Evolutionary conservation across 306 rosid genomes (phyloP).

Genomic region (Pyrus communis): DNA sequence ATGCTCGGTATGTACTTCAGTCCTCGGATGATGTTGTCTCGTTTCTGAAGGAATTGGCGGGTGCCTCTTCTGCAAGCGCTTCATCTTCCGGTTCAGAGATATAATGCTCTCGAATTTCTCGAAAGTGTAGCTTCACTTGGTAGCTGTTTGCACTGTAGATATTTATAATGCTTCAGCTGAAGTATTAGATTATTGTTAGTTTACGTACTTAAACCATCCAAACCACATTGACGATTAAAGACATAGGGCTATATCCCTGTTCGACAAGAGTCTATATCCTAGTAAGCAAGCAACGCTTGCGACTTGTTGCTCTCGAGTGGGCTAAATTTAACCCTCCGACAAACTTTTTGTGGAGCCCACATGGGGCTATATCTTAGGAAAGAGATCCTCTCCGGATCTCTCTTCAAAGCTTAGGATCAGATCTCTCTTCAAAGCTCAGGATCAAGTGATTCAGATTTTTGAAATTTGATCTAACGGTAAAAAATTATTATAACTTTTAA

Average conservation of each 20-base stretch:
- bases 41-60: slow-evolving; percentile 54
- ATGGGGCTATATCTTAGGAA: too few species aligned
- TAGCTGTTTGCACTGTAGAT: background rate
- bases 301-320: too few species aligned
- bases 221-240: background rate
- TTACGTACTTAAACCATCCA: background rate
- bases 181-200: background rate
- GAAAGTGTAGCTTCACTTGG: background rate
- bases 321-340: too few species aligned
- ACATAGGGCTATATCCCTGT: background rate
- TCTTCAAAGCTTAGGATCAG: too few species aligned
- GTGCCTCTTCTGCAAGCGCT: slow-evolving; percentile 18
- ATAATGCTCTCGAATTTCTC: background rate
- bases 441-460: too few species aligned
- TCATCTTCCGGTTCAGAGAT: background rate
- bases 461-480: too few species aligned
- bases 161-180: background rate
- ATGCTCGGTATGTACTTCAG: slow-evolving; percentile 65
- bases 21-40: slow-evolving; percentile 66
- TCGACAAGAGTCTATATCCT: too few species aligned
- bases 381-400: too few species aligned
- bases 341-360: too few species aligned
- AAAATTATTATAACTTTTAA: too few species aligned
- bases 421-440: too few species aligned
- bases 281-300: too few species aligned